These are phyloP conservation scores for Pseudomonodictys pantanalensis DNA, from an alignment of 495 filamentous ascomycete genomes.

Conservation along the genomic window DNA sequence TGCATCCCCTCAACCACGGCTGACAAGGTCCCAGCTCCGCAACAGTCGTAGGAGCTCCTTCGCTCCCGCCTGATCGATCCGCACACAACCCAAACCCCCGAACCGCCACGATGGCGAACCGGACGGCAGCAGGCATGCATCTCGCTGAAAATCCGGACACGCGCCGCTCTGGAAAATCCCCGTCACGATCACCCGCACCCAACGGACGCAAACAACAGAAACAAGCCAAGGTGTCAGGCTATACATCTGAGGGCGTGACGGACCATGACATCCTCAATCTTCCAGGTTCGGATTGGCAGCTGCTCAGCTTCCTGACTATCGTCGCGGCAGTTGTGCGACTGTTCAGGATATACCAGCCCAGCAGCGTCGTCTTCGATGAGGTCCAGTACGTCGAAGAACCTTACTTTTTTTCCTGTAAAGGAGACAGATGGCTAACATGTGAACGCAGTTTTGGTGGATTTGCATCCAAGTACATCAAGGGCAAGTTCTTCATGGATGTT, in stretches of 20 bases:
- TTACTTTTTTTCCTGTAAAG: neutral
- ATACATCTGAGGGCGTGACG: slow-evolving; percentile 59
- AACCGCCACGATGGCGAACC: slow-evolving; percentile 32
- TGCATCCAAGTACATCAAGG: slow-evolving; percentile 97
- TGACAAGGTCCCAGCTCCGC: slow-evolving; percentile 8
- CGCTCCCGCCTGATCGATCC: neutral
- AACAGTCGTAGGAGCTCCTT: neutral
- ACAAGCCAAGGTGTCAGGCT: slow-evolving; percentile 46
- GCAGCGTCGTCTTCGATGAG: slow-evolving; percentile 97
- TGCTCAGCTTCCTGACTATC: slow-evolving; percentile 68
- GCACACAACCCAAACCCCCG: neutral
- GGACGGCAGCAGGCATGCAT: slow-evolving; percentile 15
- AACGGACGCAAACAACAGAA: slow-evolving; percentile 26
- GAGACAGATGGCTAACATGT: neutral
- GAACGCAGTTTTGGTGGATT: slow-evolving; percentile 82
- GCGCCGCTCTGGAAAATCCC: slow-evolving; percentile 30
- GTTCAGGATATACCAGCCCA: slow-evolving; percentile 94
- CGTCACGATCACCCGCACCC: slow-evolving; percentile 29
- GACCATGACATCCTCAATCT: slow-evolving; percentile 68
- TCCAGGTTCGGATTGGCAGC: slow-evolving; percentile 74
- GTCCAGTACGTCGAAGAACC: slow-evolving; percentile 73
- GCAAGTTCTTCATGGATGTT: slow-evolving; percentile 98
- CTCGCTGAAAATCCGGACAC: slow-evolving; percentile 26
- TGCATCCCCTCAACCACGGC: neutral
- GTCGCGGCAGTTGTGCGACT: slow-evolving; percentile 77